Evolutionary conservation across 495 filamentous ascomycete species (phyloP), one percentile per base, ranked within the genome.

Genomic region (Rostrohypoxylon terebratum): DNA sequence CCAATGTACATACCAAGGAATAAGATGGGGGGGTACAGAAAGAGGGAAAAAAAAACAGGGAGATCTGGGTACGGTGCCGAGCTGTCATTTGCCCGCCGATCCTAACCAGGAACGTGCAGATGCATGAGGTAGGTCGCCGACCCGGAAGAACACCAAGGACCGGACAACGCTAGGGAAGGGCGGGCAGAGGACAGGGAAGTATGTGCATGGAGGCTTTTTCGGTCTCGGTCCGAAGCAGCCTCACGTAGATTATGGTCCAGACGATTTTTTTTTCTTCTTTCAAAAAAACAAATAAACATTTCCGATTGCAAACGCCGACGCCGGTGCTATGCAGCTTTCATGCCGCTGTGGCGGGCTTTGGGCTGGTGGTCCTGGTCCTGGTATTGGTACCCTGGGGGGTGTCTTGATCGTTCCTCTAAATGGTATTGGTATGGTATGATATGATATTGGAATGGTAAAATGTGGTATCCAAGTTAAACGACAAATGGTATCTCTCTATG

Each of bases 401-500:
- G 53, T 66, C 42, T 33, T 21, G 21, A 59, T 73, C 65, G 65
- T 73, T 73, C 71, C 61, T 73, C 71, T 69, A 74, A 67, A 47
- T 69, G 71, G 66, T 69, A 73, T 73, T 69, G 71, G 66, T 69
- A 73, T 73, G 28, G 6, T 28, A 28, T 28, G 25, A 28, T 28
- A 28, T 28, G 28, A 28, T 28, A 28, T 28, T 28, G n/a, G n/a
- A n/a, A n/a, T n/a, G n/a, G 38, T 42, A 42, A 42, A 42, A 42
- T 42, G 44, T 69, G 71, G 66, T 69, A 74, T 74, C 71, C 71
- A 67, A 63, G 45, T 59, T 59, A 68, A 70, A 70, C 50, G 63
- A 70, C 65, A 73, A 69, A 73, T 74, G 71, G 71, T 74, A 74
- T 74, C 71, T 74, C 71, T 73, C 71, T 74, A 74, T 74, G 71